A percentile compares a stretch with the other conserved stretches of the same genome.
Conservation (phyloP, 139 green algal genomes). For the Auxenochlorella protothecoides region DNA sequence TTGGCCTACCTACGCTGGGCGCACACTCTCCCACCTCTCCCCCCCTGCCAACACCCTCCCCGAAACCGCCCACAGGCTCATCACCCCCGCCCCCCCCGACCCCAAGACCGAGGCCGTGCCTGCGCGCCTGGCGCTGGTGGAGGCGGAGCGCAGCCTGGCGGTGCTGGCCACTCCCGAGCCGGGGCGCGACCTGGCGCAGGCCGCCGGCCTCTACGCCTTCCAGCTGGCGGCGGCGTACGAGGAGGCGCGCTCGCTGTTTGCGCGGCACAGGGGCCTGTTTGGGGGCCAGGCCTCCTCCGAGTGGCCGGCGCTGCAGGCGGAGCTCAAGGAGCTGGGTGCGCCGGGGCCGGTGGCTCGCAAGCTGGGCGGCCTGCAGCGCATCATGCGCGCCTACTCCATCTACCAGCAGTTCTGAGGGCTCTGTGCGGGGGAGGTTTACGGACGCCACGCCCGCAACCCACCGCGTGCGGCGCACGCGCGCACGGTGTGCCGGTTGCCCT, state of each 20-base stretch:
- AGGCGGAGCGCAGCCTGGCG: conserved; percentile 41
- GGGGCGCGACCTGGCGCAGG: background rate
- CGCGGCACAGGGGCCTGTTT: conserved; percentile 22
- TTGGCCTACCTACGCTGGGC: background rate
- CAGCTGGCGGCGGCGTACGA: conserved; percentile 16
- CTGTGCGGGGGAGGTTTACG: background rate
- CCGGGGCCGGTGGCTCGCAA: conserved; percentile 24
- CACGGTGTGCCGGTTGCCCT: too few relatives aligned
- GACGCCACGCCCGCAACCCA: background rate
- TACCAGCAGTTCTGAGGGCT: conserved; percentile 41
- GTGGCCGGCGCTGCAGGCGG: conserved; percentile 42
- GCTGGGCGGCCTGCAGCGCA: conserved; percentile 32
- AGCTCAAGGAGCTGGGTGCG: conserved; percentile 36
- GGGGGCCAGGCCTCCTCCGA: conserved; percentile 25
- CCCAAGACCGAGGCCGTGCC: conserved; percentile 42
- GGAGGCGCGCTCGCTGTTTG: conserved; percentile 40
- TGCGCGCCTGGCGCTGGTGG: conserved; percentile 45
- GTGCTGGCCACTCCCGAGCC: conserved; percentile 14
- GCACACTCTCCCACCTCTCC: conserved; percentile 2
- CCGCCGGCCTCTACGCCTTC: background rate
- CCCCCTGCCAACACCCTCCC: background rate
- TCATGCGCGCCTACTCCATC: conserved; percentile 50
- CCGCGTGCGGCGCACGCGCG: too few relatives aligned
- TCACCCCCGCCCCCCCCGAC: conserved; percentile 47
- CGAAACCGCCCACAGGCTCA: conserved; percentile 10